These are phyloP conservation scores for Emericellopsis terricola DNA, from an alignment of 495 filamentous ascomycete species.

Conservation along the genomic window DNA sequence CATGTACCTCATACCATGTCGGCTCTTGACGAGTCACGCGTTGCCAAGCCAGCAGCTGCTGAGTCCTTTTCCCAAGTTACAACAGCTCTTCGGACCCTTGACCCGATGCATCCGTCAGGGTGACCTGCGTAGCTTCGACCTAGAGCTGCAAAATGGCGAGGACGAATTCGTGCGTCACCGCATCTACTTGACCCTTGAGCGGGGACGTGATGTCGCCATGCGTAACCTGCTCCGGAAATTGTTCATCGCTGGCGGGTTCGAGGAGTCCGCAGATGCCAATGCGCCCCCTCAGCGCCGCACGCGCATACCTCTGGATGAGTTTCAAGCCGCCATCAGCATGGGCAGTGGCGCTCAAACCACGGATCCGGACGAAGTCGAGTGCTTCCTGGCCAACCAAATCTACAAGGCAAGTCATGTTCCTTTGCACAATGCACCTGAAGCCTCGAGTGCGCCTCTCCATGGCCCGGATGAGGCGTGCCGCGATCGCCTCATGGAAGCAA, in stretches of 20 bases:
- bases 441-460: too few relatives aligned
- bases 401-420: conserved; percentile 55
- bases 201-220: conserved; percentile 76
- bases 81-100: conserved; percentile 61
- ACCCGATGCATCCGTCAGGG: conserved; percentile 59
- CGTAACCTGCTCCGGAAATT: conserved; percentile 84
- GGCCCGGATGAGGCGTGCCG: too few relatives aligned
- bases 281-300: conserved; percentile 43
- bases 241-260: conserved; percentile 62
- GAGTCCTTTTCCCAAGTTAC: conserved; percentile 54
- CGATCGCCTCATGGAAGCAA: too few relatives aligned
- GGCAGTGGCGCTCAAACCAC: conserved; percentile 39
- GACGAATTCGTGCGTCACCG: conserved; percentile 84
- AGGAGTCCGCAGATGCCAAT: conserved; percentile 49
- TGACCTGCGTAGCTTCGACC: conserved; percentile 69
- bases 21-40: conserved; percentile 68
- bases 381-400: conserved; percentile 81
- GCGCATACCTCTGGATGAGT: conserved; percentile 64
- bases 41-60: conserved; percentile 60
- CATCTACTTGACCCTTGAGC: conserved; percentile 86
- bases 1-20: conserved; percentile 88
- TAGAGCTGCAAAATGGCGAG: conserved; percentile 61
- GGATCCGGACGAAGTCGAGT: conserved; percentile 89
- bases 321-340: conserved; percentile 40
- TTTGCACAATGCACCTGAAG: too few relatives aligned